A percentile compares a stretch with the other conserved stretches of the same genome.
These are phyloP conservation scores for Labyrinthula sp. DNA, from an alignment of 352 stramenopile genomes.

Conservation along the genomic window DNA sequence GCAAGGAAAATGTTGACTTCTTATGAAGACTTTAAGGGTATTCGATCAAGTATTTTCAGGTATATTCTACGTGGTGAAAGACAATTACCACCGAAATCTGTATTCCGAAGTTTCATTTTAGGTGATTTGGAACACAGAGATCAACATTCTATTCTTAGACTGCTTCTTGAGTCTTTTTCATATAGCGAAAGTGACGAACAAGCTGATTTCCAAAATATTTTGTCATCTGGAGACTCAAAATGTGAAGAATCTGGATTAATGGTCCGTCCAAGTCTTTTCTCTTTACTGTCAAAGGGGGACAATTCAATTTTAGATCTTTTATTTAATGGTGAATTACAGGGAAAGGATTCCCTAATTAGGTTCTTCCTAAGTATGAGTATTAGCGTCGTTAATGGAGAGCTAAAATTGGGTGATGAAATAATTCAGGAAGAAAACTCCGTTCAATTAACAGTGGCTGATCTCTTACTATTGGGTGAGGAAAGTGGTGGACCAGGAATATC, in stretches of 20 bases:
- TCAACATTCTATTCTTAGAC: neutral
- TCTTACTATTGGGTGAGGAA: constrained; percentile 17
- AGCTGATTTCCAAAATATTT: neutral
- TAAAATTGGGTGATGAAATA: constrained; percentile 2
- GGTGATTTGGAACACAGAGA: constrained; percentile 7
- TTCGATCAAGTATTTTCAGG: constrained; percentile 10
- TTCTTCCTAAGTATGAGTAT: constrained; percentile 22
- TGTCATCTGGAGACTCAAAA: no score
- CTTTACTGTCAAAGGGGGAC: constrained; percentile 7
- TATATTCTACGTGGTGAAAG: constrained; percentile 17
- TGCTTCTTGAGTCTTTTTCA: neutral
- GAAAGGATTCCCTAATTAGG: constrained; percentile 18
- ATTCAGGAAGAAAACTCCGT: constrained; percentile 8
- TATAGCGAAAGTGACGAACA: neutral
- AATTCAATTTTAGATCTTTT: constrained; percentile 21
- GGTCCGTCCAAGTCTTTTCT: constrained; percentile 5
- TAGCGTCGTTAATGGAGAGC: constrained; percentile 7
- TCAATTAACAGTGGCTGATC: constrained; percentile 11
- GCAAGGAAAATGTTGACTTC: constrained; percentile 15
- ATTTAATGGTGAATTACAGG: constrained; percentile 23
- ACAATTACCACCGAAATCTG: constrained; percentile 1
- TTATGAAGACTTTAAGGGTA: constrained; percentile 24
- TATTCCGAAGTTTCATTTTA: constrained; percentile 8
- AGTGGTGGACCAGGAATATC: constrained; percentile 12
- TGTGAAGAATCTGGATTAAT: no score